Percentiles rank a stretch among this genome's conserved stretches.
Conservation (phyloP, 2,329 filamentous ascomycete genomes). For the Alternaria triticina region DNA sequence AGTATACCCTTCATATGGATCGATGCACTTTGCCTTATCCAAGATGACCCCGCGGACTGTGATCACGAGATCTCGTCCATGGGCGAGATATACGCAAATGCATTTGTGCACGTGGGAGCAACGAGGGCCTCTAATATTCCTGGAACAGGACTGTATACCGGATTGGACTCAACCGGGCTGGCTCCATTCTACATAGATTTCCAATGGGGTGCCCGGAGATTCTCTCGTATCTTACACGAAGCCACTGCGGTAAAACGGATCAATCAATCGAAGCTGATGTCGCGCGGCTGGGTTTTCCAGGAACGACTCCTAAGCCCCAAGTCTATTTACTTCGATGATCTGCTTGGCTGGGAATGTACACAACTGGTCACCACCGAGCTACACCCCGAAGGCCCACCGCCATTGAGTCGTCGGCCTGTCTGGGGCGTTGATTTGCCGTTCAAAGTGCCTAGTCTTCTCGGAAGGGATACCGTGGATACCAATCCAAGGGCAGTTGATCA, state of each 20-base stretch:
- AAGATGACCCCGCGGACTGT: not conserved
- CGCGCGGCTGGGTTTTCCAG: not conserved
- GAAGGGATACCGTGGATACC: fast-evolving
- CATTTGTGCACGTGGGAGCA: not conserved
- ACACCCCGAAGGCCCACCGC: not conserved
- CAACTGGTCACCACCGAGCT: not conserved
- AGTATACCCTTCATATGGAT: not conserved
- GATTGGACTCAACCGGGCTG: fast-evolving
- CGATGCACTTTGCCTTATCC: not conserved
- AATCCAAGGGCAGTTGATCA: not conserved
- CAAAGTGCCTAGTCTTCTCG: not conserved
- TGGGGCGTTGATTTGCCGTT: not conserved
- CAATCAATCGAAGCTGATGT: not conserved
- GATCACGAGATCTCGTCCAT: not conserved
- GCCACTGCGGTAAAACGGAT: not conserved
- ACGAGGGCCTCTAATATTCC: not conserved
- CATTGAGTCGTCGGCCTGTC: no score
- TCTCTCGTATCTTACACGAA: not conserved
- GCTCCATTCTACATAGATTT: not conserved
- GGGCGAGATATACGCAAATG: not conserved
- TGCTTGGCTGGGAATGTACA: not conserved
- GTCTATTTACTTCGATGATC: not conserved
- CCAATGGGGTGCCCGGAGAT: not conserved
- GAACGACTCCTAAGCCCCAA: not conserved
- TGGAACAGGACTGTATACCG: not conserved